Evolutionary conservation across 768 basidiomycete species (phyloP).

Genomic region (Gyrodon lividus): DNA sequence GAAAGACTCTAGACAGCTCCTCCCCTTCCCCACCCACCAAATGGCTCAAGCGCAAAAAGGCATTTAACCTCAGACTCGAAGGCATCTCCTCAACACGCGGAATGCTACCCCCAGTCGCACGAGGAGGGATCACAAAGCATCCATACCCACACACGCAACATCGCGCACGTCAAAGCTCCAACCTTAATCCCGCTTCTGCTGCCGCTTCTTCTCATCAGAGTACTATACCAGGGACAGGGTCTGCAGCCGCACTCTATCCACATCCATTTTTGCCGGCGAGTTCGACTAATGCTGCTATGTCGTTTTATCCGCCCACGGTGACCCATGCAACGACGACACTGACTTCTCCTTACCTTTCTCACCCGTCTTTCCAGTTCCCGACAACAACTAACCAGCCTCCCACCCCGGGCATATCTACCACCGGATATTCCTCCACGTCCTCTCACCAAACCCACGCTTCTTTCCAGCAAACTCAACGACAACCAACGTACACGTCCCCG

Average conservation of each 20-base stretch:
- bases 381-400: constrained; percentile 10
- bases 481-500: constrained; percentile 18
- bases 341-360: constrained; percentile 32
- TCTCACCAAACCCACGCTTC: constrained; percentile 6
- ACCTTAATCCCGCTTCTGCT: constrained; percentile 30
- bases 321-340: constrained; percentile 30
- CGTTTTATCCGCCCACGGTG: constrained; percentile 31
- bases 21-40: constrained; percentile 29
- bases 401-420: constrained; percentile 8
- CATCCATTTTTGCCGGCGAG: constrained; percentile 14
- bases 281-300: constrained; percentile 17
- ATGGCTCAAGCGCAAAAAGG: constrained; percentile 60
- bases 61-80: constrained; percentile 51
- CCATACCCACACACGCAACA: constrained; percentile 25
- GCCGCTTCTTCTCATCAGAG: constrained; percentile 21
- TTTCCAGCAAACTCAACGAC: constrained; percentile 12
- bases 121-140: constrained; percentile 29
- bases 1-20: constrained; percentile 33
- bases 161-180: constrained; percentile 30
- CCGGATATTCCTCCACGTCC: constrained; percentile 14
- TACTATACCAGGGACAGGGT: constrained; percentile 5
- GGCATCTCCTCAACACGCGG: constrained; percentile 36
- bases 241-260: constrained; percentile 14
- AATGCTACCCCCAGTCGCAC: constrained; percentile 15
- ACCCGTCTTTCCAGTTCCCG: constrained; percentile 29